Conservation (phyloP, 768 basidiomycete genomes). For the Suillus tomentosus region DNA sequence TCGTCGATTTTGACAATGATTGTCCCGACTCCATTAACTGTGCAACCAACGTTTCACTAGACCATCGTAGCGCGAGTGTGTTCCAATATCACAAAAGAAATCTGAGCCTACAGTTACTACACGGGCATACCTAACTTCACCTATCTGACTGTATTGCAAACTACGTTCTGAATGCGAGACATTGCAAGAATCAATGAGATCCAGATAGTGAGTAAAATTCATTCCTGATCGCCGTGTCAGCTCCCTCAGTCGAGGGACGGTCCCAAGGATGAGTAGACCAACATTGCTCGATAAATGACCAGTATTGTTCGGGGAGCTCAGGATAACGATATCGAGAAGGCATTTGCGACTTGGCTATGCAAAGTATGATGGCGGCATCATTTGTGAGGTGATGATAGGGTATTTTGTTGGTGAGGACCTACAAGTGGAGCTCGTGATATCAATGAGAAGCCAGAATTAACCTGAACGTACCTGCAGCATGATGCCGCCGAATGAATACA, state of each 20-base stretch:
- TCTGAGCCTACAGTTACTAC: no score
- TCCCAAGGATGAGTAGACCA: conserved; percentile 29
- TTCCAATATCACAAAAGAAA: no score
- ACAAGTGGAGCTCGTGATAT: not conserved
- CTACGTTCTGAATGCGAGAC: no score
- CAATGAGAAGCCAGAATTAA: not conserved
- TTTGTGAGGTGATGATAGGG: conserved; percentile 24
- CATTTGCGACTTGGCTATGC: conserved; percentile 15
- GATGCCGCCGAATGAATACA: conserved; percentile 47
- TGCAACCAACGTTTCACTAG: no score
- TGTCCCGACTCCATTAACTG: no score
- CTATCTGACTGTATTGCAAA: no score
- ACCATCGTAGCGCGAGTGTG: no score
- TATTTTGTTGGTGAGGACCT: conserved; percentile 16
- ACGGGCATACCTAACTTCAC: no score
- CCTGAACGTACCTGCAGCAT: conserved; percentile 25
- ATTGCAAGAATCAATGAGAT: not conserved
- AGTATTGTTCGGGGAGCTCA: conserved; percentile 22
- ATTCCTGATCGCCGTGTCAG: not conserved
- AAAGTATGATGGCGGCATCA: conserved; percentile 19
- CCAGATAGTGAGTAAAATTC: not conserved
- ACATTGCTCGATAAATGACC: conserved; percentile 25
- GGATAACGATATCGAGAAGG: conserved; percentile 19
- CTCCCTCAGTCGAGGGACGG: not conserved
- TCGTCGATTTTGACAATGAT: no score